Evolutionary conservation across 805 yeast species (phyloP), one percentile per base, ranked within the genome.

Genomic region (Candida broadrunensis): DNA sequence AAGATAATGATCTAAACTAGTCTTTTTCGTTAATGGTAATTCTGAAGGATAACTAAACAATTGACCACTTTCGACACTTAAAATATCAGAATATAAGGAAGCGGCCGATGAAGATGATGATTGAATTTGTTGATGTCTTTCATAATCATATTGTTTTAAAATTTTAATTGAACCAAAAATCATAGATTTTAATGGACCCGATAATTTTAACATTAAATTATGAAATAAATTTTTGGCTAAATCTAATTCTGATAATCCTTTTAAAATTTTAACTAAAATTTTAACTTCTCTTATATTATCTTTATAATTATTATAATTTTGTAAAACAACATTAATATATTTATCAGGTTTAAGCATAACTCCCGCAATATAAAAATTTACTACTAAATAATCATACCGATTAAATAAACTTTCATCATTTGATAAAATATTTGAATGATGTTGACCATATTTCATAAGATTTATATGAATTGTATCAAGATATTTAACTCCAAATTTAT

Each of bases 301-400:
- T 27, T 45, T 50, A 19, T 48, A 39, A 15, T 54, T 55, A 26
- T 50, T 43, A 35, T 59, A 63, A 25, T 47, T 54, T 3, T 45
- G 41, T 15, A 58, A 42, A 20, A 70, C 47, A 1, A 52, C 31
- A 13, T 54, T 51, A 11, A 50, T 39, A 47, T 67, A 68, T 38
- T 49, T 55, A 5, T 55, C 56, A 1, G 72, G 69, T 36, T 62
- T 56, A 29, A 68, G 44, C 46, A 61, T 50, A 5, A 65, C 55
- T 5, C 74, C 73, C 5, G 69, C 63, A 1, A 63, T 54, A 41
- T 51, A 64, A 30, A 63, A 61, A 35, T 63, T 58, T 2, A 61
- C 53, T 6, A 51, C 20, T 14, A 64, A 47, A 16, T 48, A 46
- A 25, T 58, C 60, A 44, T 54, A 61, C 13, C 48, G 41, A n/a